phyloP scores from a whole-genome alignment of 805 yeast genomes.

The Spathaspora arborariae region DNA sequence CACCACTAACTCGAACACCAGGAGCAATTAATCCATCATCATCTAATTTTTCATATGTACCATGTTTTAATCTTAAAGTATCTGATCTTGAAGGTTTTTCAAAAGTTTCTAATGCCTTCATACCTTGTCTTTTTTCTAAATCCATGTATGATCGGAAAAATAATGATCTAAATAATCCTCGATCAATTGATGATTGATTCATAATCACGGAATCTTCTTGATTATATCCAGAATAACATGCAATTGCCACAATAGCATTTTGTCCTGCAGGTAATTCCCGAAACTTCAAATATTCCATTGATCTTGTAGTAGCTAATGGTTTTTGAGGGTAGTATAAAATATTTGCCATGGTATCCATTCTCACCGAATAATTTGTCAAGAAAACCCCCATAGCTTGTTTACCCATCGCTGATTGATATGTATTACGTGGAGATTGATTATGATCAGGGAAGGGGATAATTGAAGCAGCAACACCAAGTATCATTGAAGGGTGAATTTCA shows the following conservation, averaged over 20 bases:
- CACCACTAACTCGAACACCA: conserved; percentile 98
- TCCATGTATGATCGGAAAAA: conserved; percentile 98
- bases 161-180: conserved; percentile 92
- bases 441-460: conserved; percentile 99
- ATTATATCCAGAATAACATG: conserved; percentile 97
- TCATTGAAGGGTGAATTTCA: conserved; percentile 99
- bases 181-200: conserved; percentile 96
- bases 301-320: conserved; percentile 95
- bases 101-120: conserved; percentile 96
- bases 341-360: conserved; percentile 99
- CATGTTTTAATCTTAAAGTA: conserved; percentile 93
- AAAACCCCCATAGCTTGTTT: conserved; percentile 99
- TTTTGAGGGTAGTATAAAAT: conserved; percentile 96
- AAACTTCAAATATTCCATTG: conserved; percentile 96
- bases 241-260: conserved; percentile 96
- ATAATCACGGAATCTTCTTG: conserved; percentile 99
- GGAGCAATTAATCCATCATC: conserved; percentile 98
- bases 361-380: conserved; percentile 88
- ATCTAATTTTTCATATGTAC: conserved; percentile 96
- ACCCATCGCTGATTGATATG: conserved; percentile 99
- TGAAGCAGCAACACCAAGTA: conserved; percentile 96
- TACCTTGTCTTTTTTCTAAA: conserved; percentile 97
- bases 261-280: conserved; percentile 99
- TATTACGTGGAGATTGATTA: conserved; percentile 98
- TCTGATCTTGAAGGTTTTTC: conserved; percentile 95